Evolutionary conservation across 2,329 filamentous ascomycete genomes (phyloP).

Genomic region (Penicillium paneum): DNA sequence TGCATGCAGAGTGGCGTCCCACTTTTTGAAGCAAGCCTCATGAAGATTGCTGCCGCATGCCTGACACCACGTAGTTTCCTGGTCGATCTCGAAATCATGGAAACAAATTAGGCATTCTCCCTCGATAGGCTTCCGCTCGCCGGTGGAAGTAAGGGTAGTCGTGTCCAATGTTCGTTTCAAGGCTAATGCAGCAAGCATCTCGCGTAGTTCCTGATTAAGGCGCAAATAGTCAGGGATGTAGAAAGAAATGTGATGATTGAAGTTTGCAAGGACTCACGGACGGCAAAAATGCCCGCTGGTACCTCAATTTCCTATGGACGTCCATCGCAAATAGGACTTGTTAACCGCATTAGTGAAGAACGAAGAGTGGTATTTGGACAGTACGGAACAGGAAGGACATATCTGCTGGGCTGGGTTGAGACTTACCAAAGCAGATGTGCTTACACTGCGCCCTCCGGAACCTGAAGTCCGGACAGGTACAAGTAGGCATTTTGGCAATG

Average conservation of each 20-base stretch:
- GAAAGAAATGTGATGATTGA: neutral
- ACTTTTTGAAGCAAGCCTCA: slow-evolving; percentile 55
- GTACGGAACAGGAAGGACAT: neutral
- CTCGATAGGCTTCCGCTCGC: slow-evolving; percentile 56
- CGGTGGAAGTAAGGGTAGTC: slow-evolving; percentile 30
- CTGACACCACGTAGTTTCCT: slow-evolving; percentile 56
- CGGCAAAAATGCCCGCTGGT: neutral
- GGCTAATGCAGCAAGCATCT: slow-evolving; percentile 55
- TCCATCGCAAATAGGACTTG: neutral
- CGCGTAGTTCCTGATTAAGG: slow-evolving; percentile 48
- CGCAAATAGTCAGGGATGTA: neutral
- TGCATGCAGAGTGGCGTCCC: slow-evolving; percentile 41
- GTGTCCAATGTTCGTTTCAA: slow-evolving; percentile 45
- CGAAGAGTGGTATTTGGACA: no score
- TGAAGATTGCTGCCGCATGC: slow-evolving; percentile 64
- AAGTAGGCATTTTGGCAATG: slow-evolving; percentile 52
- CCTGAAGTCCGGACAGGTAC: slow-evolving; percentile 53
- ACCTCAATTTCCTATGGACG: neutral
- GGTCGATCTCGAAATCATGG: slow-evolving; percentile 50
- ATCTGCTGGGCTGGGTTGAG: neutral
- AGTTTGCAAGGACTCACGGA: neutral
- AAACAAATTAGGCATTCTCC: slow-evolving; percentile 64
- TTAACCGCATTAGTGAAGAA: neutral
- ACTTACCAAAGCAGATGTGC: slow-evolving; percentile 57
- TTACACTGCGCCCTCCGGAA: slow-evolving; percentile 58